A percentile compares a stretch with the other conserved stretches of the same genome.
These are phyloP conservation scores for Thalia dealbata DNA, from an alignment of 176 grass and related monocot genomes.

Conservation along the genomic window DNA sequence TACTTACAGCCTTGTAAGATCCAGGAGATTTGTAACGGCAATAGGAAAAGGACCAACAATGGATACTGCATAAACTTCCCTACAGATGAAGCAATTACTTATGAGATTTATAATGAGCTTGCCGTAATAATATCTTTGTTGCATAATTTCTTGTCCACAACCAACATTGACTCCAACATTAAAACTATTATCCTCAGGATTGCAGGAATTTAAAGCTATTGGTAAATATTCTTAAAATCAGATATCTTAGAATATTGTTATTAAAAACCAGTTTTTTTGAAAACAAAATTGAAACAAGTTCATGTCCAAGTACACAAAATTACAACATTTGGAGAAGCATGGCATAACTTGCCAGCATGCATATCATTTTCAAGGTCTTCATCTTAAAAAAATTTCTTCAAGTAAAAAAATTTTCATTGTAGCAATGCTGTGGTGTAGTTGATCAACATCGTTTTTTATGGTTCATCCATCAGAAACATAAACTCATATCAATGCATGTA, in stretches of 20 bases:
- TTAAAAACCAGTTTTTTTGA: not conserved
- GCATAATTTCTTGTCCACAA: not conserved
- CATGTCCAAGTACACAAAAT: not conserved
- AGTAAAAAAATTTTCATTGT: not conserved
- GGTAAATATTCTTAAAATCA: not conserved
- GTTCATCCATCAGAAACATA: not conserved
- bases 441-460: not conserved
- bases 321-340: not conserved
- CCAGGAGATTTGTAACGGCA: constrained; percentile 94
- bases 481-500: not conserved
- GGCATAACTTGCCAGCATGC: not conserved
- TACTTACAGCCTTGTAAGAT: constrained; percentile 90
- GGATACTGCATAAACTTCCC: constrained; percentile 96
- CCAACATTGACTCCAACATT: not conserved
- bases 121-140: not conserved
- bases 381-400: not conserved
- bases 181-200: not conserved
- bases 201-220: not conserved
- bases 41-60: constrained; percentile 93
- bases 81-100: constrained; percentile 27
- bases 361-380: too few species aligned
- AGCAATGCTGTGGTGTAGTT: not conserved
- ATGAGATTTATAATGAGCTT: not conserved
- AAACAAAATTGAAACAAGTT: not conserved
- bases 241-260: not conserved